Conservation (phyloP, 2,329 filamentous ascomycete species). For the Pseudogymnoascus sp. region DNA sequence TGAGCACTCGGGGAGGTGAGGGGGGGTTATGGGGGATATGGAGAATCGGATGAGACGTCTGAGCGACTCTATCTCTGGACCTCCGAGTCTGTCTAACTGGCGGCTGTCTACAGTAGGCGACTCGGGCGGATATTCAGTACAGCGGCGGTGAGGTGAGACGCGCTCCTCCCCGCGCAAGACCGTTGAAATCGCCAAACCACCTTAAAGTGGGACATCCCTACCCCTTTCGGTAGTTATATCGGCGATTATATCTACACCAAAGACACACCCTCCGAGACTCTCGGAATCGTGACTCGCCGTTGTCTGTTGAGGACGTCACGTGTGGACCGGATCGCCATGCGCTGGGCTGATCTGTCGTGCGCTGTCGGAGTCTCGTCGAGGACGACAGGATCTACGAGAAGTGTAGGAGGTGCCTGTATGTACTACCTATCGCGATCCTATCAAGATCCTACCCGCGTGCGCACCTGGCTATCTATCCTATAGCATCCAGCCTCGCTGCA, state of each 20-base stretch:
- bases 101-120: neutral
- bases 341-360: neutral
- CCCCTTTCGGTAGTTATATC: neutral
- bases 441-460: neutral
- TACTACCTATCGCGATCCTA: neutral
- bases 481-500: neutral
- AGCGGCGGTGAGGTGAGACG: neutral
- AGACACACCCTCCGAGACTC: neutral
- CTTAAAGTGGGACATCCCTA: neutral
- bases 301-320: neutral
- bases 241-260: neutral
- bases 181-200: neutral
- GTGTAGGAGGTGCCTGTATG: neutral
- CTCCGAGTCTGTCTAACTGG: neutral
- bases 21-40: neutral
- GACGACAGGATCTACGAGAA: neutral
- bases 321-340: neutral
- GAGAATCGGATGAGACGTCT: no score
- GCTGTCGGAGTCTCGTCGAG: neutral
- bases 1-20: constrained; percentile 8
- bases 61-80: neutral
- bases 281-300: neutral
- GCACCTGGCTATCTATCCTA: neutral
- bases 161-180: neutral
- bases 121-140: neutral